Base-by-base conservation (phyloP, 2,329 filamentous ascomycete genomes). In the Exophiala sp. region DNA sequence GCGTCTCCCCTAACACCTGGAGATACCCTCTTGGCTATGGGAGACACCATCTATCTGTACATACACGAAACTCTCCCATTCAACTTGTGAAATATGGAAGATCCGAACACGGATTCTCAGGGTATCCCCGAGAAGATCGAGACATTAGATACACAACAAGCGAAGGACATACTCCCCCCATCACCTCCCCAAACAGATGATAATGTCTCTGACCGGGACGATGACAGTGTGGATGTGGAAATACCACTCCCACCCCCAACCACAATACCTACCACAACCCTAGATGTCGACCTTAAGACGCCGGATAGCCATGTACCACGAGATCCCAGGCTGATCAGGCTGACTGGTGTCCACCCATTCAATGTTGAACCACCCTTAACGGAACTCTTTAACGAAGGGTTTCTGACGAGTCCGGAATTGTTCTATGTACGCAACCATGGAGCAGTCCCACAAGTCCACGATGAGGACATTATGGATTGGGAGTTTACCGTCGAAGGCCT, bases 341-440 rank as follows among this genome's bases (percentile, higher is more conserved):
- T 96, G 11, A 96, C 91, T 9, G 91, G 91, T 20, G 81, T 89
- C 5, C 91, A 96, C 69, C 91, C 91, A 1, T 95, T 95, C 76
- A 96, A 96, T 64, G 86, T 88, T 45, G 91, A 96, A 71, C 81
- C 91, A 8, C 91, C 91, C 0, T 73, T 96, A 7, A 88, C 83
- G 50, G 83, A 84, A 12, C 75, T 96, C 1, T 96, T 85, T 70
- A 80, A 92, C 54, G 77, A 84, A 65, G 72, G 91, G 0, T 96
- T 96, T 66, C 75, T 96, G 35, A 96, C 91, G 1, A 89, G 86
- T 36, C 87, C 90, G 10, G 87, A 95, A 63, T 76, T 96, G 1
- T 94, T 95, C 72, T 96, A 95, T 69, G 91, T 96, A 7, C 79
- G 91, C 34, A 96, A 96, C 65, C 91, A 96, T 74, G 91, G 91